These are phyloP conservation scores for Penicillium sp. DNA, from an alignment of 2,329 filamentous ascomycete species.

Conservation along the genomic window DNA sequence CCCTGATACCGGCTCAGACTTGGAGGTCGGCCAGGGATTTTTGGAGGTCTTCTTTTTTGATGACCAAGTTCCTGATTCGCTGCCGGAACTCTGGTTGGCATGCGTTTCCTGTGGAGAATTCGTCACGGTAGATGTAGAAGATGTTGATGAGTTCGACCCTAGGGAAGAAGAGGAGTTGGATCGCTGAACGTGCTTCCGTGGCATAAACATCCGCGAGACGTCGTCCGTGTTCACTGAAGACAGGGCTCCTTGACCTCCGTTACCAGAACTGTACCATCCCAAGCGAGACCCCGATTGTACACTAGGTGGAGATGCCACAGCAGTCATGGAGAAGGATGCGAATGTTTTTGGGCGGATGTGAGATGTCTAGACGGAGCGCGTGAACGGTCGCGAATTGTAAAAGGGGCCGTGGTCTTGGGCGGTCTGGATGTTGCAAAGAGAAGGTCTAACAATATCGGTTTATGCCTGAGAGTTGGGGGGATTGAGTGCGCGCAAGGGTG, in stretches of 20 bases:
- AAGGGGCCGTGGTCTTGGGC: slow-evolving; percentile 1
- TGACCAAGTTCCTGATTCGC: slow-evolving; percentile 41
- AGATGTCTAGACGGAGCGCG: slow-evolving; percentile 10
- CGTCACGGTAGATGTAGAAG: slow-evolving; percentile 55
- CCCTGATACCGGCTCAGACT: slow-evolving; percentile 65
- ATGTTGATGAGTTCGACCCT: slow-evolving; percentile 59
- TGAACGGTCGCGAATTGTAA: slow-evolving; percentile 12
- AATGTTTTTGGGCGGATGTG: slow-evolving; percentile 12
- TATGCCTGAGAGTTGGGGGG: neutral
- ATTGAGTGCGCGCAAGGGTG: slow-evolving; percentile 12
- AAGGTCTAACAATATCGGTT: neutral
- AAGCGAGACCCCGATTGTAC: slow-evolving; percentile 62
- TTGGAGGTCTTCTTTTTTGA: slow-evolving; percentile 50
- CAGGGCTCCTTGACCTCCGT: slow-evolving; percentile 60
- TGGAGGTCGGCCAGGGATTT: slow-evolving; percentile 65
- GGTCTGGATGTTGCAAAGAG: neutral
- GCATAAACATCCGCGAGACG: slow-evolving; percentile 82
- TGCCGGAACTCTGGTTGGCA: slow-evolving; percentile 38
- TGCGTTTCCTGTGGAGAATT: slow-evolving; percentile 37
- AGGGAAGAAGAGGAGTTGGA: slow-evolving; percentile 90
- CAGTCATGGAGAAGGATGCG: slow-evolving; percentile 58
- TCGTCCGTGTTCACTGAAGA: slow-evolving; percentile 81
- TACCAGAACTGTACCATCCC: slow-evolving; percentile 61
- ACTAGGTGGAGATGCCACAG: slow-evolving; percentile 65
- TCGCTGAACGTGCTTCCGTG: slow-evolving; percentile 82